Percentiles rank a stretch among this genome's conserved stretches.
phyloP scores from a whole-genome alignment of 306 rosid species.

The Ormosia semicastrata region DNA sequence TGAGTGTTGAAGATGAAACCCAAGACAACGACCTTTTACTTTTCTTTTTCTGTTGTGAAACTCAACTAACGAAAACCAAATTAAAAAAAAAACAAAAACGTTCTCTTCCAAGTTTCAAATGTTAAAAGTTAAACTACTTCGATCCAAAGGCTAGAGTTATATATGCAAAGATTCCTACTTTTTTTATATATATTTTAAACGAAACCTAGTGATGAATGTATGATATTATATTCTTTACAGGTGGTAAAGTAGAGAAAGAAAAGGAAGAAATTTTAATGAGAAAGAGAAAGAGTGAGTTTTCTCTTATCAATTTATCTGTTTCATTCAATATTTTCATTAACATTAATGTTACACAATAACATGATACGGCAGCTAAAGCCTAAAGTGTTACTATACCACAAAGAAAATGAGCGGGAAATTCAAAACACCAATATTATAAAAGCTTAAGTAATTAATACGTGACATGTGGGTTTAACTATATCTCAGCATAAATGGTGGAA shows the following conservation, averaged over 20 bases:
- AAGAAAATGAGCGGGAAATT: slow-evolving; percentile 54
- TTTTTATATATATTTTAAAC: not conserved
- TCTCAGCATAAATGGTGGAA: slow-evolving; percentile 16
- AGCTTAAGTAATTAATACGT: slow-evolving; percentile 20
- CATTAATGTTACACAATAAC: not conserved
- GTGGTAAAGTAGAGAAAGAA: not conserved
- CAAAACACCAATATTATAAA: slow-evolving; percentile 34
- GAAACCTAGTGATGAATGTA: no score
- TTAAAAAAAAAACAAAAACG: not conserved
- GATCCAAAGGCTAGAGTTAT: slow-evolving; percentile 9
- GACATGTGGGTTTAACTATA: slow-evolving; percentile 29
- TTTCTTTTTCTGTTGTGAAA: not conserved
- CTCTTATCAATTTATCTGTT: not conserved
- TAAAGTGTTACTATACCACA: not conserved
- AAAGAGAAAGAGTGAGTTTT: not conserved
- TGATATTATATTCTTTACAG: no score
- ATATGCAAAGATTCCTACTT: not conserved
- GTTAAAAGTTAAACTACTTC: not conserved
- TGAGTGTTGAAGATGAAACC: slow-evolving; percentile 19
- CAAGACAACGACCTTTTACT: not conserved
- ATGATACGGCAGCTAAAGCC: not conserved
- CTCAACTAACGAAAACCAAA: not conserved
- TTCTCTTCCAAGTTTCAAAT: slow-evolving; percentile 23
- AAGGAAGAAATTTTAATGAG: not conserved
- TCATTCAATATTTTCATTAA: not conserved